Base-by-base conservation (phyloP, 192 early-diverging fungal genomes). In the Gryganskiella cystojenkinii region DNA sequence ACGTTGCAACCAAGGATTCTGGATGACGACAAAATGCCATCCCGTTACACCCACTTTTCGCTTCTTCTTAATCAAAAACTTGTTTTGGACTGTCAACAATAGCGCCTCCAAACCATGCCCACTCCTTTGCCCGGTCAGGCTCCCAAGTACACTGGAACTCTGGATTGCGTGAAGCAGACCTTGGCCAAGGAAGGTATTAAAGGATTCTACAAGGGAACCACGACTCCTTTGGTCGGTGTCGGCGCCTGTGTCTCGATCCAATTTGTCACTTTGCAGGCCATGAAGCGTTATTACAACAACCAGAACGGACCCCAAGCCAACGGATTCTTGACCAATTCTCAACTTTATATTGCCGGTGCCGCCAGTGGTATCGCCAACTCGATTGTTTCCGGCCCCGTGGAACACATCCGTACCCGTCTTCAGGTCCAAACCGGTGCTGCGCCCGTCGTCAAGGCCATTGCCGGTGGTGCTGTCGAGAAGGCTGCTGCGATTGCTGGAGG, bases 191-290 rank as follows among this genome's bases (percentile, higher is more conserved):
- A 99, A 80, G 97, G 96, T 1, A 70, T 90, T 47, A 63, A 62
- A 24, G 95, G 92, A 4, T 94, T 98, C 71, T 98, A 98, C 84
- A 95, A 95, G 87, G 97, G 97, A 27, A 97, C 97, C 22, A 88
- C 93, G 30, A 97, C 95, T 19, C 97, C 97, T 0, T 86, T 99
- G 27, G 84, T 99, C 6, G 97, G 97, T 49, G 91, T 96, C 46
- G 97, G 97, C 43, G 91, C 94, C 14, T 97, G 96, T 76, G 97
- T 99, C 7, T 96, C 95, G n/a, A 94, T 99, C 76, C 97, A 99
- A 85, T 99, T 99, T 74, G 84, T 91, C 34, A 94, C 91, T 44
- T 82, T 98, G 40, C 92, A 97, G 83, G 86, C 89, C 53, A 91
- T 92, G 82, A 98, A 99, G 85, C 90, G 97, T 40, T 79, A 83